Conservation (phyloP, 768 basidiomycete genomes). For the Scleroderma citrinum region DNA sequence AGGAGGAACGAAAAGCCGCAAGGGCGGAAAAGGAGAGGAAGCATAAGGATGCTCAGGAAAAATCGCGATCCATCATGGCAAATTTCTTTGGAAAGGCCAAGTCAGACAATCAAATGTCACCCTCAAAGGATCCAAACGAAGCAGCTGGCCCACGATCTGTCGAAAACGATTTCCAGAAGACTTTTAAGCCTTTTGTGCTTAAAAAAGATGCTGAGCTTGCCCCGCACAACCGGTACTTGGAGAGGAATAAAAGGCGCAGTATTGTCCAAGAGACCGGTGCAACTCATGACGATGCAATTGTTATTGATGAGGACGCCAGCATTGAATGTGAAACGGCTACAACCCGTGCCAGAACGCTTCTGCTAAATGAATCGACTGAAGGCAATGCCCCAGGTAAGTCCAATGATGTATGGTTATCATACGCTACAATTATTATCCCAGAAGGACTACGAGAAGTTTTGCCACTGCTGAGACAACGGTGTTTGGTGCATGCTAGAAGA, state of each 20-base stretch:
- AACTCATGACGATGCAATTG: constrained; percentile 44
- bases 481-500: constrained; percentile 15
- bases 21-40: constrained; percentile 70
- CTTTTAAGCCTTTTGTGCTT: constrained; percentile 74
- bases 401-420: too few species aligned
- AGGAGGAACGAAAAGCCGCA: constrained; percentile 58
- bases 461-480: constrained; percentile 27
- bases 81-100: constrained; percentile 73
- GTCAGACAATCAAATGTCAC: constrained; percentile 17
- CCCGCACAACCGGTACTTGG: constrained; percentile 63
- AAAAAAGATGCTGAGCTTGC: constrained; percentile 73
- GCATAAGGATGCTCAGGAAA: constrained; percentile 62
- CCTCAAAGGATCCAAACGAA: constrained; percentile 22
- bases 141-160: constrained; percentile 29
- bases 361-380: neutral
- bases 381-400: neutral
- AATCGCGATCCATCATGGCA: constrained; percentile 69
- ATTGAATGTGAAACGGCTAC: constrained; percentile 1
- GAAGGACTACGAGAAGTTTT: constrained; percentile 13
- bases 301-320: constrained; percentile 44
- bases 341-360: constrained; percentile 5
- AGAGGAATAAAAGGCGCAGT: constrained; percentile 20
- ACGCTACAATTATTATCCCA: neutral
- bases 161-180: constrained; percentile 62
- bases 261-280: constrained; percentile 12